phyloP scores from a whole-genome alignment of 1,284 basidiomycete genomes.

The Cryptococcus hybrid region DNA sequence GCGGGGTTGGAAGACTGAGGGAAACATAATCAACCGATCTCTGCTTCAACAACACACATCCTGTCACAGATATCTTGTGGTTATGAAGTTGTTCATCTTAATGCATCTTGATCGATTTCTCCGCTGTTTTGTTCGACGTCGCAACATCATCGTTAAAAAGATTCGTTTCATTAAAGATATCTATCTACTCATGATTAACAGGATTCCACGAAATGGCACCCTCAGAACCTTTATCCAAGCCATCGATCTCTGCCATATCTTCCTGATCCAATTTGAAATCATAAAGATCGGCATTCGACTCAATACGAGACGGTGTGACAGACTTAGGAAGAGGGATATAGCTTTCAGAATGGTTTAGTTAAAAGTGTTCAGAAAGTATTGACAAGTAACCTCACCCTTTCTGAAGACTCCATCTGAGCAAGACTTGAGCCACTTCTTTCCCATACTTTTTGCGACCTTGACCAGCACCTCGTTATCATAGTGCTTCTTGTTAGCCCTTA shows the following conservation, averaged over 20 bases:
- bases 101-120: not conserved
- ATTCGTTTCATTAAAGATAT: not conserved
- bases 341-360: conserved; percentile 37
- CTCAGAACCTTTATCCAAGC: conserved; percentile 61
- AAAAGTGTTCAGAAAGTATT: not conserved
- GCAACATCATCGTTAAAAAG: not conserved
- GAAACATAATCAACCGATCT: too few relatives aligned
- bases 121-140: not conserved
- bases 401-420: conserved; percentile 82
- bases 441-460: conserved; percentile 61
- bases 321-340: conserved; percentile 75
- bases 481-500: conserved; percentile 56
- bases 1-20: too few relatives aligned
- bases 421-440: conserved; percentile 67
- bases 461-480: conserved; percentile 59
- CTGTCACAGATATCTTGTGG: too few relatives aligned
- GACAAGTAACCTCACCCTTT: conserved; percentile 58
- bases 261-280: conserved; percentile 64
- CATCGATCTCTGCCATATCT: conserved; percentile 64
- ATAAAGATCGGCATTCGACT: conserved; percentile 62
- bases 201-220: conserved; percentile 51
- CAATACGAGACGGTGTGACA: conserved; percentile 63
- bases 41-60: too few relatives aligned
- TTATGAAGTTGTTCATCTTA: too few relatives aligned
- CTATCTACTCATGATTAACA: not conserved